Base-by-base conservation (phyloP, 1,284 basidiomycete species). In the Puccinia coronata region DNA sequence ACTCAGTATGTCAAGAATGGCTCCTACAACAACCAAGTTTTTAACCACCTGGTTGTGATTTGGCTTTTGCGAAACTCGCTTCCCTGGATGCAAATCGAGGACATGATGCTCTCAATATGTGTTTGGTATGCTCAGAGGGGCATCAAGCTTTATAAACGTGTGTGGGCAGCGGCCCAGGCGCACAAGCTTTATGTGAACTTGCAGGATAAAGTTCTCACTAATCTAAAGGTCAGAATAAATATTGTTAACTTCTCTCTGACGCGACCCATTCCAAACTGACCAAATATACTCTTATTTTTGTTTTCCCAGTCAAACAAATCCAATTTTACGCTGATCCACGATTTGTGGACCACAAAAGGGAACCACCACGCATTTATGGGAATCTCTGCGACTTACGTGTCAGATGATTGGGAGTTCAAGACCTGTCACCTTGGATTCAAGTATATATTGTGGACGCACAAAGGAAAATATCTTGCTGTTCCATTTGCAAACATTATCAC, bases 61-160 rank as follows among this genome's bases (percentile, higher is more conserved):
- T 72, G 47, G 70, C 70, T 72, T n/a, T 31, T 72, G 28, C 70
- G 25, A 31, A n/a, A 11, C 49, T 31, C 47, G 25, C 70, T 53
- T 28, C 47, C 70, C 2, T 72, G 70, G 70, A 53, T 11, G 3
- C 70, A 55, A 4, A 51, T 72, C 16, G 49, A 53, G 25, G 70
- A 72, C 34, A 28, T 23, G 36, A 9, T 72, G 1, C 47, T 72
- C 23, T 34, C 39, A 28, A 39, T 51, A 0, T 20, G 1, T 28
- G 20, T 72, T 20, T 1, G 55, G 1, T 72, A 72, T 23, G 49
- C n/a, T 55, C 47, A 9, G 47, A 23, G 28, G 18, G 70, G 53
- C 5, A 31, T 55, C 0, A 20, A 55, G 14, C 41, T 72, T 2
- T 55, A 72, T 55, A 31, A 8, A 2, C 9, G 47, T 5, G 16